Conservation (phyloP, 257 asterid genomes). For the Lavandula angustifolia region DNA sequence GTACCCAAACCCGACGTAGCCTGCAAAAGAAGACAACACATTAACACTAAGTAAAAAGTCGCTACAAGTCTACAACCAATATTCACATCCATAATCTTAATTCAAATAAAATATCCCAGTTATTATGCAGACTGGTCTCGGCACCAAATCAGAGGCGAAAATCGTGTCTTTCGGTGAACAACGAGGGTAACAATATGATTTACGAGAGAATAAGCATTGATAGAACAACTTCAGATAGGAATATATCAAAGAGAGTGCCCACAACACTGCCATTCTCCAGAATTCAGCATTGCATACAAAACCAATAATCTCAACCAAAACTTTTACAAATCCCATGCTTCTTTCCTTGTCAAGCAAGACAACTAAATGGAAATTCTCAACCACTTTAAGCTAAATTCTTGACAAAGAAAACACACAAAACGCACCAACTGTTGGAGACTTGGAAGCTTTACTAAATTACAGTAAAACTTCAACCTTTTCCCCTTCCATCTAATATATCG, state of each 20-base stretch:
- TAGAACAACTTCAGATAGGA: slow-evolving; percentile 53
- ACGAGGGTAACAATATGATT: slow-evolving; percentile 32
- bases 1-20: slow-evolving; percentile 95
- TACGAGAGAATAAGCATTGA: slow-evolving; percentile 30
- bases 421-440: no score
- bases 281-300: slow-evolving; percentile 48
- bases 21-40: slow-evolving; percentile 39
- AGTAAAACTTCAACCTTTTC: no score
- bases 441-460: no score
- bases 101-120: slow-evolving; percentile 62
- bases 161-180: slow-evolving; percentile 31
- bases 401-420: no score
- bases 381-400: background rate
- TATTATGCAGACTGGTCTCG: slow-evolving; percentile 65
- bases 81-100: background rate
- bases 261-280: slow-evolving; percentile 82
- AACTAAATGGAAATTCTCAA: background rate
- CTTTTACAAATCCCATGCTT: slow-evolving; percentile 39
- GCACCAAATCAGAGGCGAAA: slow-evolving; percentile 16
- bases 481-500: no score
- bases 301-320: slow-evolving; percentile 35
- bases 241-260: slow-evolving; percentile 57
- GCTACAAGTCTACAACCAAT: background rate
- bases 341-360: background rate
- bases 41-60: slow-evolving; percentile 1